Evolutionary conservation across 2,329 filamentous ascomycete species (phyloP).

Genomic region (Aspergillus ibericus): DNA sequence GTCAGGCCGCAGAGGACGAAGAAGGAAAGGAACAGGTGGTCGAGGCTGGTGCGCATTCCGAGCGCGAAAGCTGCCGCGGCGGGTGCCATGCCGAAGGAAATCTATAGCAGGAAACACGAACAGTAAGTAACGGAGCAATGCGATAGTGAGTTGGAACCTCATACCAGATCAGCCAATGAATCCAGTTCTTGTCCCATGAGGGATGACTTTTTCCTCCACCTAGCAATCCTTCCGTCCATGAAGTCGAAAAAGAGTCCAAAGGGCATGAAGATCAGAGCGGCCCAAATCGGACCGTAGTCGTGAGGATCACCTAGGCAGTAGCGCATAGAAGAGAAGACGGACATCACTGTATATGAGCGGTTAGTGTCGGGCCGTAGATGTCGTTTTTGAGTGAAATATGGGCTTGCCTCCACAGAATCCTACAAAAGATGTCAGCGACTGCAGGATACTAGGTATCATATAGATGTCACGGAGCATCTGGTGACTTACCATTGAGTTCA

Average conservation of each 20-base stretch:
- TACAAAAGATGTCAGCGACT: conserved; percentile 24
- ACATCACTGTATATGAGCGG: conserved; percentile 65
- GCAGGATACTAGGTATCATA: not conserved
- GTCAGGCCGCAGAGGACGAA: conserved; percentile 96
- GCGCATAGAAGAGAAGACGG: conserved; percentile 89
- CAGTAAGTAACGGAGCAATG: conserved; percentile 8
- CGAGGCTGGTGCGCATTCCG: conserved; percentile 78
- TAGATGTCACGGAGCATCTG: conserved; percentile 3
- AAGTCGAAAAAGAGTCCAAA: conserved; percentile 97
- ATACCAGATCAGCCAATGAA: conserved; percentile 89
- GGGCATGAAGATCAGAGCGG: conserved; percentile 82
- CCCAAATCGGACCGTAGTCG: conserved; percentile 70
- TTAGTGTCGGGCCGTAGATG: conserved; percentile 17
- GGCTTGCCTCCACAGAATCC: conserved; percentile 52
- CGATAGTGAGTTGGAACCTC: conserved; percentile 23
- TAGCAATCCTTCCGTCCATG: conserved; percentile 93
- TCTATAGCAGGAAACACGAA: conserved; percentile 52
- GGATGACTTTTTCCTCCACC: conserved; percentile 95
- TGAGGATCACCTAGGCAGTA: conserved; percentile 77
- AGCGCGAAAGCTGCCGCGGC: conserved; percentile 85
- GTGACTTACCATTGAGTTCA: conserved; percentile 47
- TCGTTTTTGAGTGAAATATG: not conserved
- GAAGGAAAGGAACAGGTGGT: conserved; percentile 77
- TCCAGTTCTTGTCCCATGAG: conserved; percentile 98
- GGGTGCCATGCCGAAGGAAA: conserved; percentile 92